Conservation (phyloP, 306 rosid species). For the Calophaca sinica region DNA sequence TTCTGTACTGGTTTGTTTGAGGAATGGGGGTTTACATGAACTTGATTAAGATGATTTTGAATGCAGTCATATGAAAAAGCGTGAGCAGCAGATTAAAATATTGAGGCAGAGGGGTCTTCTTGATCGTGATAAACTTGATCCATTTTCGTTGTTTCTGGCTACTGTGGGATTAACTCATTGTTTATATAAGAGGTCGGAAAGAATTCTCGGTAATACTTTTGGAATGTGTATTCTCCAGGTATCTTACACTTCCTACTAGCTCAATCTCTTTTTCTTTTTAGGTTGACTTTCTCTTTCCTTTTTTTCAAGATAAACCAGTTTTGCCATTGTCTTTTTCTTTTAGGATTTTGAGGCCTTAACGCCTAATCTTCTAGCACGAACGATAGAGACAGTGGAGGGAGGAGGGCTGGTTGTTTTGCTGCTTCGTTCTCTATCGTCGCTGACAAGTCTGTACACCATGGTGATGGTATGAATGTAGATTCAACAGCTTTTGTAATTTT, state of each 20-base stretch:
- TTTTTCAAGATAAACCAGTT: constrained; percentile 15
- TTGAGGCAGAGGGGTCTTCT: constrained; percentile 72
- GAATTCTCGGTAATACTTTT: constrained; percentile 85
- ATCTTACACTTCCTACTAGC: constrained; percentile 14
- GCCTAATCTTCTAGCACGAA: constrained; percentile 88
- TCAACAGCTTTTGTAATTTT: constrained; percentile 27
- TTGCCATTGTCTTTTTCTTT: constrained; percentile 26
- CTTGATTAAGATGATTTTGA: constrained; percentile 47
- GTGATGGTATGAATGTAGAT: constrained; percentile 72
- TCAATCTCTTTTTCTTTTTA: constrained; percentile 20
- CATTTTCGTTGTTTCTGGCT: constrained; percentile 76
- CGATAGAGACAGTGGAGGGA: constrained; percentile 95
- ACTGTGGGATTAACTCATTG: constrained; percentile 74
- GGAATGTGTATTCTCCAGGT: constrained; percentile 98
- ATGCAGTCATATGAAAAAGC: constrained; percentile 84
- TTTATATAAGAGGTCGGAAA: constrained; percentile 79
- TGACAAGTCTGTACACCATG: constrained; percentile 91
- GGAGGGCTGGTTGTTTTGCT: constrained; percentile 82
- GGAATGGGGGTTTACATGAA: constrained; percentile 5
- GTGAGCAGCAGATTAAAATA: constrained; percentile 76
- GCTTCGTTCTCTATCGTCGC: constrained; percentile 75
- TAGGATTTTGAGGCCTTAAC: constrained; percentile 97
- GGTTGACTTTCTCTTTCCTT: constrained; percentile 8
- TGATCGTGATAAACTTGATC: constrained; percentile 76
- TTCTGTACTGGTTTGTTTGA: constrained; percentile 12